Percentiles rank a stretch among this genome's conserved stretches.
phyloP scores from a whole-genome alignment of 208 protist species.

The Trypanosoma avium region DNA sequence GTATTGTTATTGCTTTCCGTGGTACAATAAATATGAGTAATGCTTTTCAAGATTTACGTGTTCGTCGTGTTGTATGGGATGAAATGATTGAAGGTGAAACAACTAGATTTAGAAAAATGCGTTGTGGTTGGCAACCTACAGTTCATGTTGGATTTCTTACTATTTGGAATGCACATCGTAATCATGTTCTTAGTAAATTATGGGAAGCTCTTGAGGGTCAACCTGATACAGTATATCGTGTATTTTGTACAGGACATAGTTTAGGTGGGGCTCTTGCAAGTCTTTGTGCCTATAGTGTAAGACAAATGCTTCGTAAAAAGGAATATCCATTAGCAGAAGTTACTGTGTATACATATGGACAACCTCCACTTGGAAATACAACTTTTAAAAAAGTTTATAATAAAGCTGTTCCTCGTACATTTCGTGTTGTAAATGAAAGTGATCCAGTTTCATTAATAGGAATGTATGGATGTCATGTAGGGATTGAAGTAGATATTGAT shows the following conservation, averaged over 20 bases:
- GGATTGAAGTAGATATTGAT: conserved; percentile 87
- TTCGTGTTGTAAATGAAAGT: conserved; percentile 89
- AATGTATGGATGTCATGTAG: conserved; percentile 78
- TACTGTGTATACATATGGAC: conserved; percentile 90
- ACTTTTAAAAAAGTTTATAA: conserved; percentile 76
- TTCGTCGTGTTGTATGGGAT: conserved; percentile 67
- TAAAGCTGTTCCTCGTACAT: conserved; percentile 76
- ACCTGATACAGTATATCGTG: conserved; percentile 53
- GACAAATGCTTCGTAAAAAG: conserved; percentile 37
- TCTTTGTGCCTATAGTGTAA: conserved; percentile 85
- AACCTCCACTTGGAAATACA: conserved; percentile 82
- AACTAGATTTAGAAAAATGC: not conserved
- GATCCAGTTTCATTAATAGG: conserved; percentile 71
- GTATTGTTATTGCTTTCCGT: conserved; percentile 86
- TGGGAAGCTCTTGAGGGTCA: conserved; percentile 37
- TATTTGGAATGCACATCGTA: conserved; percentile 73
- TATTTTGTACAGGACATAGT: conserved; percentile 89
- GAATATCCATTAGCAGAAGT: conserved; percentile 74
- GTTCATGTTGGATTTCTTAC: conserved; percentile 85
- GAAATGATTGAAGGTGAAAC: conserved; percentile 57
- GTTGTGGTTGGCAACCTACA: conserved; percentile 36
- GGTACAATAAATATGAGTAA: conserved; percentile 85
- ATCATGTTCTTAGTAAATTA: conserved; percentile 51
- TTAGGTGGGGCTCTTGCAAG: conserved; percentile 87
- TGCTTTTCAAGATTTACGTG: conserved; percentile 72